Conservation (phyloP, 2,329 filamentous ascomycete species). For the Aureobasidium mangrovei region DNA sequence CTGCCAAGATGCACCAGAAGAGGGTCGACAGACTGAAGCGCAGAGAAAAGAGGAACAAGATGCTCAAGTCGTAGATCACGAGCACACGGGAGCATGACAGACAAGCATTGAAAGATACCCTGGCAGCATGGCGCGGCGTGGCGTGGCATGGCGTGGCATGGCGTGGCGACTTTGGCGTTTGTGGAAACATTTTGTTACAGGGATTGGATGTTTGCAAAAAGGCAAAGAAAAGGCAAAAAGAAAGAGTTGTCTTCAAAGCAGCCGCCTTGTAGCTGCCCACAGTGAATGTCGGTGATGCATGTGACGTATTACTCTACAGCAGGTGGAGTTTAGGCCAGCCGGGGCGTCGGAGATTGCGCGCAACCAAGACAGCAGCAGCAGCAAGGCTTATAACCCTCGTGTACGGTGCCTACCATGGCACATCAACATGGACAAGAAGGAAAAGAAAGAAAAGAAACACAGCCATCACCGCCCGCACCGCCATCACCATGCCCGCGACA, state of each 20-base stretch:
- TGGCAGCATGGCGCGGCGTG: slow-evolving; percentile 1
- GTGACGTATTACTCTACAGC: background rate
- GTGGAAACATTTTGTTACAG: too few species aligned
- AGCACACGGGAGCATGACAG: slow-evolving; percentile 15
- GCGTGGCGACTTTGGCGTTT: too few species aligned
- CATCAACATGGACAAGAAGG: slow-evolving; percentile 1
- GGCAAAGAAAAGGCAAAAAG: too few species aligned
- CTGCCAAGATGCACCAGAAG: slow-evolving; percentile 96
- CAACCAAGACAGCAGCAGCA: background rate
- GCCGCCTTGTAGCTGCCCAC: too few species aligned
- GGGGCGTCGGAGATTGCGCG: slow-evolving; percentile 6
- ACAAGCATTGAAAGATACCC: slow-evolving; percentile 10
- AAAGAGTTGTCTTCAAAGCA: too few species aligned
- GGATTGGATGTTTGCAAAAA: too few species aligned
- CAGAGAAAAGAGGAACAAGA: slow-evolving; percentile 92
- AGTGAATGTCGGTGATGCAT: background rate
- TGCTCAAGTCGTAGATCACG: slow-evolving; percentile 42
- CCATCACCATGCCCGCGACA: slow-evolving; percentile 23
- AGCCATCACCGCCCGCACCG: slow-evolving; percentile 2
- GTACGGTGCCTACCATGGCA: background rate
- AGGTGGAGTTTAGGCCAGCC: slow-evolving; percentile 1
- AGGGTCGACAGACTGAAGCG: slow-evolving; percentile 86
- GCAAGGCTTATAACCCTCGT: background rate
- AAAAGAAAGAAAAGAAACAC: slow-evolving; percentile 8
- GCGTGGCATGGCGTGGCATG: slow-evolving; percentile 3